Evolutionary conservation across 2,329 filamentous ascomycete species (phyloP), one percentile per base, ranked within the genome.

Genomic region (Shiraia sp.): DNA sequence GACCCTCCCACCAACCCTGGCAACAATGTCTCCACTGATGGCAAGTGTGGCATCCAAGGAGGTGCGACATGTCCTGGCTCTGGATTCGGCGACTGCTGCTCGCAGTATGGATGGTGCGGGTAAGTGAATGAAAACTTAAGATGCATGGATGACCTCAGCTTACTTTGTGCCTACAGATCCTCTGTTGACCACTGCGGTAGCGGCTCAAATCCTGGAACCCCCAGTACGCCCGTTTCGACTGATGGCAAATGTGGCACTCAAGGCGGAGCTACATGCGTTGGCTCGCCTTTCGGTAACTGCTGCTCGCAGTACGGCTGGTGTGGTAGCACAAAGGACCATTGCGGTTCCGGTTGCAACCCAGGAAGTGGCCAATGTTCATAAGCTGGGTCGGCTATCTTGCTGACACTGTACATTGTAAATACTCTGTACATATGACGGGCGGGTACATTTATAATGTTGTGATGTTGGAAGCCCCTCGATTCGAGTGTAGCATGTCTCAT

Each of bases 11-110:
- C 46, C 12, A 47, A 42, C 15, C 47, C 54, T 23, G 44, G 53
- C 8, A 47, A 47, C 19, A 40, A 40, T 23, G 49, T 56, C 19
- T 53, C 59, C 6, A 53, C 51, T 13, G 53, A 51, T 13, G 51
- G 51, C 7, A 41, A 37, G 13, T 61, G 63, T 38, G 59, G 53
- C 28, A 51, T 54, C 39, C 36, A 51, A 40, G 36, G 36, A 10
- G 56, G 57, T 27, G 57, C 42, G 26, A 57, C 50, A 10, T 65
- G 61, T 49, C 24, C 36, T 10, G 50, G 55, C 22, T 47, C 44
- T 10, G 7, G 27, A 6, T 71, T 70, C 40, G 74, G 74, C 3
- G 55, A 69, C 42, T 76, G 75, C 60, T 77, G 74, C 62, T 73
- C 69, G 10, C 58, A 59, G 41, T 70, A 67, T 40, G 73, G 74